These are phyloP conservation scores for Monascus purpureus DNA, from an alignment of 495 filamentous ascomycete species.

Conservation along the genomic window DNA sequence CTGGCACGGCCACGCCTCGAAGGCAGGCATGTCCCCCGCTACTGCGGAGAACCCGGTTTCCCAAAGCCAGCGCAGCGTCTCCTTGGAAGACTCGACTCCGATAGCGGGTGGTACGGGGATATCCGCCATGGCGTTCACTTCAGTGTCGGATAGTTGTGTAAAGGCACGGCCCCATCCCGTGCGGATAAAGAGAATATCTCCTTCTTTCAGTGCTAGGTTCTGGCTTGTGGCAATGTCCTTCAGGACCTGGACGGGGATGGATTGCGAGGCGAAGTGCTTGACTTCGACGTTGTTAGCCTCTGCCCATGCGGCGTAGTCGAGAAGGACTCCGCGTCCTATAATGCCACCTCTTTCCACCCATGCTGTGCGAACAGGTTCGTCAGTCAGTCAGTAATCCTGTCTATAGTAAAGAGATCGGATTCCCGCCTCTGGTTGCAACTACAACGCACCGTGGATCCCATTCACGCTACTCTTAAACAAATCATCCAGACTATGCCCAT, in stretches of 20 bases:
- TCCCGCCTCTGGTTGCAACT: background rate
- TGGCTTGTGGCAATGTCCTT: slow-evolving; percentile 21
- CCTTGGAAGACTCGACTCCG: slow-evolving; percentile 31
- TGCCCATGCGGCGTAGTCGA: slow-evolving; percentile 42
- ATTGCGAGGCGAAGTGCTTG: slow-evolving; percentile 21
- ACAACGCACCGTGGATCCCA: slow-evolving; percentile 29
- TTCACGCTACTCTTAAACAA: slow-evolving; percentile 31
- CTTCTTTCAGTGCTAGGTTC: slow-evolving; percentile 23
- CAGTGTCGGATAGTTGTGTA: slow-evolving; percentile 14
- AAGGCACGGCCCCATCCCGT: slow-evolving; percentile 34
- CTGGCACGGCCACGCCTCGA: slow-evolving; percentile 26
- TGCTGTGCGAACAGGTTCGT: slow-evolving; percentile 9
- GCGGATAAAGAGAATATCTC: slow-evolving; percentile 44
- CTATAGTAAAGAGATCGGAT: background rate
- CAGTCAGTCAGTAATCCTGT: background rate
- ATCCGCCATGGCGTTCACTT: slow-evolving; percentile 16
- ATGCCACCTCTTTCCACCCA: slow-evolving; percentile 35
- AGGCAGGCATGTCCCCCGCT: slow-evolving; percentile 33
- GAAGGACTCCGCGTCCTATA: slow-evolving; percentile 42
- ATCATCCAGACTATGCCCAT: slow-evolving; percentile 42
- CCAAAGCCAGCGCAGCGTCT: slow-evolving; percentile 35
- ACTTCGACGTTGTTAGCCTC: slow-evolving; percentile 19
- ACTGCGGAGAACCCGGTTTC: slow-evolving; percentile 36
- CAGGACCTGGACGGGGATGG: slow-evolving; percentile 27
- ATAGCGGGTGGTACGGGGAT: slow-evolving; percentile 17